Conservation (phyloP, 1,139 yeast species). For the Suhomyces guaymorum region DNA sequence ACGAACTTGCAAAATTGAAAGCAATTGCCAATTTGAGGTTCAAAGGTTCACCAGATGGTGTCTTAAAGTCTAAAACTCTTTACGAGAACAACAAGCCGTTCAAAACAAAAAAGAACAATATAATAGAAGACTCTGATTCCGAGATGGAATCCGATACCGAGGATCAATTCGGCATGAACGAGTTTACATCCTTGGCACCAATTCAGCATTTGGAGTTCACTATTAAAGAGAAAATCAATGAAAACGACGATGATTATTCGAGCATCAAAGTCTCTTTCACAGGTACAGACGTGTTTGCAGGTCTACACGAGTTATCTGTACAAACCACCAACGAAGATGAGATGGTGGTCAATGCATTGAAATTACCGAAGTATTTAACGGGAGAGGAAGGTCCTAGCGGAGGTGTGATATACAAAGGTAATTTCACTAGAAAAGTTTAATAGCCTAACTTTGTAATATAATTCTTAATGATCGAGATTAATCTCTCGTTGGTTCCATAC, state of each 20-base stretch:
- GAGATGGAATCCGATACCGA: conserved; percentile 24
- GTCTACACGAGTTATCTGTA: conserved; percentile 71
- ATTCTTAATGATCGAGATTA: conserved; percentile 24
- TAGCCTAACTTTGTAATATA: conserved; percentile 35
- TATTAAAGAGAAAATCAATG: conserved; percentile 29
- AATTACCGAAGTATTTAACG: conserved; percentile 74
- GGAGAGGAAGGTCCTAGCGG: conserved; percentile 66
- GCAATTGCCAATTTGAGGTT: conserved; percentile 54
- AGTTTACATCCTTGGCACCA: conserved; percentile 55
- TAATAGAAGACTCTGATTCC: conserved; percentile 9
- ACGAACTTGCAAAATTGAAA: conserved; percentile 23
- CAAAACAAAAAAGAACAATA: conserved; percentile 10
- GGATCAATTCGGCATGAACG: conserved; percentile 25
- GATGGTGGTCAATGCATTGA: conserved; percentile 52
- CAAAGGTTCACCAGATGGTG: conserved; percentile 50
- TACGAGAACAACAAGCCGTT: conserved; percentile 34
- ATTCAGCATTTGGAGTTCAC: conserved; percentile 51
- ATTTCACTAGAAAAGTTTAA: conserved; percentile 24
- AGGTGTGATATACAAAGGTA: conserved; percentile 52
- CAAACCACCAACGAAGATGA: conserved; percentile 25
- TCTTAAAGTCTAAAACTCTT: conserved; percentile 31
- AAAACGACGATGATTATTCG: conserved; percentile 17
- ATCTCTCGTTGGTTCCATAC: conserved; percentile 24
- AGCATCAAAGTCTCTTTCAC: conserved; percentile 51
- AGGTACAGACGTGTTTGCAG: conserved; percentile 82